A percentile compares a stretch with the other conserved stretches of the same genome.
Conservation (phyloP, 306 rosid genomes). For the Fragaria ananassa region DNA sequence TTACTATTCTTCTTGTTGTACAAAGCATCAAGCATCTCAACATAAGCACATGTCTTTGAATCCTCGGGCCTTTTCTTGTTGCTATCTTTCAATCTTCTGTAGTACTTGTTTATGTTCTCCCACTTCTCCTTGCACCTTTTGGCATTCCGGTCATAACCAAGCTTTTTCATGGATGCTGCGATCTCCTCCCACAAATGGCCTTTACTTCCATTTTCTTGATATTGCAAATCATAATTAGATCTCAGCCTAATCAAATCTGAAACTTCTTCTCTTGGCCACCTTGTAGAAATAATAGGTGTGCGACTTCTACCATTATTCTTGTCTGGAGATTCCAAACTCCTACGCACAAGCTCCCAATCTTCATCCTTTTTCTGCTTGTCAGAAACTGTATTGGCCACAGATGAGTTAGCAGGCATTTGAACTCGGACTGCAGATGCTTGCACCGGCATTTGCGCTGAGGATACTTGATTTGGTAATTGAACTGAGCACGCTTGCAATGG, state of each 20-base stretch:
- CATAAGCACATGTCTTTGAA: constrained; percentile 81
- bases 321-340: constrained; percentile 30
- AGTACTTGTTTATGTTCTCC: constrained; percentile 95
- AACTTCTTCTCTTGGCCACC: constrained; percentile 88
- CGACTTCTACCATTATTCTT: constrained; percentile 33
- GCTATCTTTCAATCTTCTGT: constrained; percentile 72
- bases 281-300: constrained; percentile 39
- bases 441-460: not conserved
- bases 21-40: constrained; percentile 62
- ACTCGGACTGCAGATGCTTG: constrained; percentile 1
- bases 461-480: constrained; percentile 26
- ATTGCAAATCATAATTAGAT: constrained; percentile 48
- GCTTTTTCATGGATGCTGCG: constrained; percentile 54
- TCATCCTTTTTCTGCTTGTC: constrained; percentile 35
- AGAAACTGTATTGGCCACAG: constrained; percentile 11
- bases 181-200: constrained; percentile 80
- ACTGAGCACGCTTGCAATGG: constrained; percentile 34
- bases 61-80: constrained; percentile 62
- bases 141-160: constrained; percentile 62
- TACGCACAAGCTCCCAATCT: constrained; percentile 17
- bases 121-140: constrained; percentile 95
- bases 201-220: constrained; percentile 54
- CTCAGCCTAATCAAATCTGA: constrained; percentile 67
- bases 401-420: constrained; percentile 18
- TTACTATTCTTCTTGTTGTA: constrained; percentile 46